A percentile compares a stretch with the other conserved stretches of the same genome.
phyloP scores from a whole-genome alignment of 2,329 filamentous ascomycete genomes.

The Emergomyces orientalis region DNA sequence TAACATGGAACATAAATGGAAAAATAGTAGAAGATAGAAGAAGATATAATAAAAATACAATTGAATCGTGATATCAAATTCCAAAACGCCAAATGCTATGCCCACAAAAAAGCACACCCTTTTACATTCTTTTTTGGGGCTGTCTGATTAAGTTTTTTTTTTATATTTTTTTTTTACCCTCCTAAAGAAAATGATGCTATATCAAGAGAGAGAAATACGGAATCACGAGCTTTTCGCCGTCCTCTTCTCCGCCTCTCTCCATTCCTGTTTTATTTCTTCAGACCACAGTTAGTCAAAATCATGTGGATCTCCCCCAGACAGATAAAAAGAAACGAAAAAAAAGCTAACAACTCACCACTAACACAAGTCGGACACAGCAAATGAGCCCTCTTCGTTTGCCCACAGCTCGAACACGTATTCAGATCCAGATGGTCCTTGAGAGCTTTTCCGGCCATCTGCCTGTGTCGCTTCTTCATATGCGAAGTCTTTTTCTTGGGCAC shows the following conservation, averaged over 20 bases:
- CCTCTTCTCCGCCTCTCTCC: constrained; percentile 31
- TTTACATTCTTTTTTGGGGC: constrained; percentile 1
- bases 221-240: constrained; percentile 6
- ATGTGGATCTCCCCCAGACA: background rate
- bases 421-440: constrained; percentile 81
- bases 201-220: background rate
- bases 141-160: background rate
- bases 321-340: background rate
- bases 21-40: background rate
- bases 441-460: constrained; percentile 92
- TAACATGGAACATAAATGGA: background rate
- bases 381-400: constrained; percentile 78
- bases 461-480: constrained; percentile 85
- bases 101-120: background rate
- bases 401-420: constrained; percentile 84
- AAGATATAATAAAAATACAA: constrained; percentile 2
- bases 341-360: constrained; percentile 51
- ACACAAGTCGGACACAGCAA: constrained; percentile 81
- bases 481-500: constrained; percentile 99
- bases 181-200: background rate
- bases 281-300: background rate
- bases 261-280: constrained; percentile 39
- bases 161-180: background rate
- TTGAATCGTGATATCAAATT: constrained; percentile 3
- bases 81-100: constrained; percentile 14